Evolutionary conservation across 2,329 filamentous ascomycete genomes (phyloP).

Genomic region (Volutella citrinella): DNA sequence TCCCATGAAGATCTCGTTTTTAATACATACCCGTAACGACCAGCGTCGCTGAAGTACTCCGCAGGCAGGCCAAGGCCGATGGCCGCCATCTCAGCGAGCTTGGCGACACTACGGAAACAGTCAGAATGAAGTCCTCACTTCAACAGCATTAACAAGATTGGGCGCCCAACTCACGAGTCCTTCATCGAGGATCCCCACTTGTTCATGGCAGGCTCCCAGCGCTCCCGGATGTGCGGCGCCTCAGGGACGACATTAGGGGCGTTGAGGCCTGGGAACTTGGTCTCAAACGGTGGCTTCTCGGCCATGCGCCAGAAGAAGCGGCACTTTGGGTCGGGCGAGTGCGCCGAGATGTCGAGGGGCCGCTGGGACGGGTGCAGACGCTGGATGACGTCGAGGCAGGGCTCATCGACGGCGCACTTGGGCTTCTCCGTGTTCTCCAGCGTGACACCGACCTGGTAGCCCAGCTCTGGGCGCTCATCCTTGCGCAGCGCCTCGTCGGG

Average conservation of each 20-base stretch:
- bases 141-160: too few species aligned
- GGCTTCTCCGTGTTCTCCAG: constrained; percentile 63
- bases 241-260: constrained; percentile 53
- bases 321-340: constrained; percentile 59
- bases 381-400: constrained; percentile 55
- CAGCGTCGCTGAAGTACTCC: constrained; percentile 52
- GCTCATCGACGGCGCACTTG: constrained; percentile 61
- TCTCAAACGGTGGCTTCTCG: constrained; percentile 51
- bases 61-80: constrained; percentile 52
- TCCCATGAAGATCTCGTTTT: too few species aligned
- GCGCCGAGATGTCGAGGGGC: constrained; percentile 55
- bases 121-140: too few species aligned
- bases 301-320: constrained; percentile 63
- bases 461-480: constrained; percentile 56
- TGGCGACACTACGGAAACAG: constrained; percentile 42
- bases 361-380: constrained; percentile 53
- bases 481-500: constrained; percentile 41
- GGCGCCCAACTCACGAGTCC: constrained; percentile 53
- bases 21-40: constrained; percentile 48
- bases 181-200: constrained; percentile 60
- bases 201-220: constrained; percentile 55
- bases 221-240: constrained; percentile 43
- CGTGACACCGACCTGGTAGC: constrained; percentile 61
- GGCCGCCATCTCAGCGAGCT: constrained; percentile 58
- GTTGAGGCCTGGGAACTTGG: constrained; percentile 54